Conservation (phyloP, 331 rosid species). For the Quercus lobata region DNA sequence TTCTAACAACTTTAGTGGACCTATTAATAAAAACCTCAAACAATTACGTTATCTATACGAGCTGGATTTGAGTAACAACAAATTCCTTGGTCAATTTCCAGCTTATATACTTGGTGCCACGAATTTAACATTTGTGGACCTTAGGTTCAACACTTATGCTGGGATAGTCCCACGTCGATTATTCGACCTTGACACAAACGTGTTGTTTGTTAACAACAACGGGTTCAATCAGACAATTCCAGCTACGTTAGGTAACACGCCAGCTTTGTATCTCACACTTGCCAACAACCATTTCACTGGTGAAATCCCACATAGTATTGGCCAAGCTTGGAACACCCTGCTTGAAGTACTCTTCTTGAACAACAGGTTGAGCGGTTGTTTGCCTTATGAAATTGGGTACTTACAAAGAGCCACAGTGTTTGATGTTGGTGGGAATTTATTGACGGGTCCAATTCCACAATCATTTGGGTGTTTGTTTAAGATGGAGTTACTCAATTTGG, state of each 20-base stretch:
- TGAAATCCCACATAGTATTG: constrained; percentile 26
- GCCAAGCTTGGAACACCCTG: constrained; percentile 32
- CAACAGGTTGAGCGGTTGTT: constrained; percentile 29
- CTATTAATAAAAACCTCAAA: no score
- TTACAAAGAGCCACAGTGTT: constrained; percentile 20
- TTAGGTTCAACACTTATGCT: no score
- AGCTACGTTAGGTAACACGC: constrained; percentile 31
- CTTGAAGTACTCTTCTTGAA: constrained; percentile 18
- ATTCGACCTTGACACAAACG: no score
- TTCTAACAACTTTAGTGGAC: no score
- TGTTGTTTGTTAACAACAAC: no score
- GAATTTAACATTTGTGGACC: no score
- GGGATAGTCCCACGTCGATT: no score
- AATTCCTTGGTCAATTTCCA: no score
- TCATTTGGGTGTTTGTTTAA: constrained; percentile 30
- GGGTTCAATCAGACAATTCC: constrained; percentile 9
- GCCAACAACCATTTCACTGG: constrained; percentile 34
- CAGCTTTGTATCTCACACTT: constrained; percentile 33
- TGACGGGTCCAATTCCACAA: constrained; percentile 37
- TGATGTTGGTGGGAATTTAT: constrained; percentile 20
- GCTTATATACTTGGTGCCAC: no score
- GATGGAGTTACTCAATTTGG: constrained; percentile 24
- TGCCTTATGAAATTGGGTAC: constrained; percentile 34
- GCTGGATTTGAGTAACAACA: no score
- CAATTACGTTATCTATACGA: no score